phyloP scores from a whole-genome alignment of 192 early-diverging fungal species.

The Kappamyces sp. region DNA sequence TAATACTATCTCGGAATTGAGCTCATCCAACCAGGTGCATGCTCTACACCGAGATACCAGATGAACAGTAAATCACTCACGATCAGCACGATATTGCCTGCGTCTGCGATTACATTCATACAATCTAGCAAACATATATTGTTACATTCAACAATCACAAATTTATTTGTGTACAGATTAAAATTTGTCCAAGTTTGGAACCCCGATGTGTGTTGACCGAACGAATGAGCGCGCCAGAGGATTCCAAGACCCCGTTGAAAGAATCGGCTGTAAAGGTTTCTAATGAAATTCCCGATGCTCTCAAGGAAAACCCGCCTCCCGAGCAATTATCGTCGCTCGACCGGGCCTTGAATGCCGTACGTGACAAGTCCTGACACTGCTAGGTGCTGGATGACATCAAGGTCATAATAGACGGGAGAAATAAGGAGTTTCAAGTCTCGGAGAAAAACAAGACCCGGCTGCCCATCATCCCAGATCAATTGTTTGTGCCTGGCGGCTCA shows the following conservation, averaged over 20 bases:
- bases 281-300: constrained; percentile 39
- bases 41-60: too few species aligned
- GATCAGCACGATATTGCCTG: too few species aligned
- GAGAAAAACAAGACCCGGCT: constrained; percentile 30
- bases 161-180: too few species aligned
- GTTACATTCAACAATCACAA: too few species aligned
- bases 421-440: constrained; percentile 44
- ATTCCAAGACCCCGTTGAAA: neutral
- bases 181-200: too few species aligned
- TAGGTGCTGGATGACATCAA: constrained; percentile 42
- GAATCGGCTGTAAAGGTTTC: neutral
- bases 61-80: too few species aligned
- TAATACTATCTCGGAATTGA: too few species aligned
- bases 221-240: too few species aligned
- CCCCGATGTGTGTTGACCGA: too few species aligned
- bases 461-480: constrained; percentile 27
- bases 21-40: too few species aligned
- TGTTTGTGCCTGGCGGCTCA: constrained; percentile 10
- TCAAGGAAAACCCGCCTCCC: constrained; percentile 36
- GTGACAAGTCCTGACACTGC: neutral
- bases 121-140: too few species aligned
- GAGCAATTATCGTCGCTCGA: constrained; percentile 40
- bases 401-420: constrained; percentile 26
- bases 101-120: too few species aligned
- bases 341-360: constrained; percentile 43